These are phyloP conservation scores for Aspergillus sojae DNA, from an alignment of 2,329 filamentous ascomycete genomes.

Conservation along the genomic window DNA sequence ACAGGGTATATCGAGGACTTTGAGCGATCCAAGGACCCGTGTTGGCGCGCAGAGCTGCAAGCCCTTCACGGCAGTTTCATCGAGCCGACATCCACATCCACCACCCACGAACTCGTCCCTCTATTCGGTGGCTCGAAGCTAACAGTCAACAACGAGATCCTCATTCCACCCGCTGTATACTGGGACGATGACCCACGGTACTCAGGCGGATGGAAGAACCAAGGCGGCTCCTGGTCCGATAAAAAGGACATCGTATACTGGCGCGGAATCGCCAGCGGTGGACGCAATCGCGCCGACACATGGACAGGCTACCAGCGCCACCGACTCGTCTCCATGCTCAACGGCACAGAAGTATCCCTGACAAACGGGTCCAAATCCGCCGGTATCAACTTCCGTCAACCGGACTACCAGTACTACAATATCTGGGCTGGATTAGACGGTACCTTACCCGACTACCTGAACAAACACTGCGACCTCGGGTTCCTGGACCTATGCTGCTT, in stretches of 20 bases:
- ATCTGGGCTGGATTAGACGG: constrained; percentile 31
- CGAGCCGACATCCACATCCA: constrained; percentile 50
- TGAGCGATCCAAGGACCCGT: constrained; percentile 49
- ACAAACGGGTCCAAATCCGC: constrained; percentile 50
- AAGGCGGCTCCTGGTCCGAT: constrained; percentile 44
- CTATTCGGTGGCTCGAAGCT: constrained; percentile 56
- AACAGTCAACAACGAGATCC: constrained; percentile 55
- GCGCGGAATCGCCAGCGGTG: constrained; percentile 53
- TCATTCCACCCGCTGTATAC: constrained; percentile 55
- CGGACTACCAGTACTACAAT: constrained; percentile 47
- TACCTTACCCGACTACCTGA: constrained; percentile 44
- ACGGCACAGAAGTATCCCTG: constrained; percentile 59
- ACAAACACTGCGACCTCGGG: constrained; percentile 43
- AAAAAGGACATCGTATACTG: constrained; percentile 49
- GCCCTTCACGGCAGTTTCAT: constrained; percentile 53
- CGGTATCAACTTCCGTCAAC: constrained; percentile 30
- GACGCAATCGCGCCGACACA: constrained; percentile 53
- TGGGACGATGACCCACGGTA: constrained; percentile 50
- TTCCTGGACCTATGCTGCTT: constrained; percentile 51
- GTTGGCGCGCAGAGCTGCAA: constrained; percentile 49
- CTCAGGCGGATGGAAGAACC: constrained; percentile 35
- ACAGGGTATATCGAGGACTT: constrained; percentile 53
- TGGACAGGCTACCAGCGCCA: constrained; percentile 77
- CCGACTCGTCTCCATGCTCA: constrained; percentile 73
- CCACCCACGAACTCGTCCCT: constrained; percentile 50